phyloP scores from a whole-genome alignment of 305 asterid species.

The Fraxinus greggii region DNA sequence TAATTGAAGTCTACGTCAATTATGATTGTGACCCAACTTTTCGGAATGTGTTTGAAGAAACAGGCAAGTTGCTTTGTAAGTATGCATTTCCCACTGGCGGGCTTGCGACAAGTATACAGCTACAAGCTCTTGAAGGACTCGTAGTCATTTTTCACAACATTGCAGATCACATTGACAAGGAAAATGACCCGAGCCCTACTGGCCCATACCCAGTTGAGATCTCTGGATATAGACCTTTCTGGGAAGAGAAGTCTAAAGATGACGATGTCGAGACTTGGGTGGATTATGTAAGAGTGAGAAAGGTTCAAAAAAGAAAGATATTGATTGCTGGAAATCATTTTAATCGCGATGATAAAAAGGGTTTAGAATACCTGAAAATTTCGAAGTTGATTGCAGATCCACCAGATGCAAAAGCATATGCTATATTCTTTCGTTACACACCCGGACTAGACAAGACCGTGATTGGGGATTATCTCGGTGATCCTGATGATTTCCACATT shows the following conservation, averaged over 20 bases:
- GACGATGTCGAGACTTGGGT: conserved; percentile 61
- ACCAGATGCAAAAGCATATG: conserved; percentile 74
- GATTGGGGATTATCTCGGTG: conserved; percentile 84
- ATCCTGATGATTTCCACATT: conserved; percentile 69
- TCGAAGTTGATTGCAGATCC: conserved; percentile 60
- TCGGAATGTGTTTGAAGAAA: conserved; percentile 72
- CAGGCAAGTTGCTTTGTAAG: conserved; percentile 69
- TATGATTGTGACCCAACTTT: conserved; percentile 83
- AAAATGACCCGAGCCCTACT: conserved; percentile 53
- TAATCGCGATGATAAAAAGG: conserved; percentile 73
- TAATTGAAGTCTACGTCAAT: conserved; percentile 65
- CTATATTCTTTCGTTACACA: conserved; percentile 67
- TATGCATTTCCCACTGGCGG: conserved; percentile 65
- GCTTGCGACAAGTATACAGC: conserved; percentile 55
- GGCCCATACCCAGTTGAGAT: conserved; percentile 73
- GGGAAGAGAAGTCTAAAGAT: conserved; percentile 69
- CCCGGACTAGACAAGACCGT: conserved; percentile 64
- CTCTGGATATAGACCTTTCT: conserved; percentile 57
- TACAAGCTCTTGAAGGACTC: conserved; percentile 87
- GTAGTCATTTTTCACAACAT: conserved; percentile 62
- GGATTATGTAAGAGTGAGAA: conserved; percentile 56
- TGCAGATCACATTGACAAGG: conserved; percentile 76
- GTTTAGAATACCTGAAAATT: conserved; percentile 65
- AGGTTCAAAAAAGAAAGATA: conserved; percentile 73
- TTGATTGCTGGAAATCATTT: conserved; percentile 76